A percentile compares a stretch with the other conserved stretches of the same genome.
These are phyloP conservation scores for Thelonectria blattea DNA, from an alignment of 2,329 filamentous ascomycete genomes.

Conservation along the genomic window DNA sequence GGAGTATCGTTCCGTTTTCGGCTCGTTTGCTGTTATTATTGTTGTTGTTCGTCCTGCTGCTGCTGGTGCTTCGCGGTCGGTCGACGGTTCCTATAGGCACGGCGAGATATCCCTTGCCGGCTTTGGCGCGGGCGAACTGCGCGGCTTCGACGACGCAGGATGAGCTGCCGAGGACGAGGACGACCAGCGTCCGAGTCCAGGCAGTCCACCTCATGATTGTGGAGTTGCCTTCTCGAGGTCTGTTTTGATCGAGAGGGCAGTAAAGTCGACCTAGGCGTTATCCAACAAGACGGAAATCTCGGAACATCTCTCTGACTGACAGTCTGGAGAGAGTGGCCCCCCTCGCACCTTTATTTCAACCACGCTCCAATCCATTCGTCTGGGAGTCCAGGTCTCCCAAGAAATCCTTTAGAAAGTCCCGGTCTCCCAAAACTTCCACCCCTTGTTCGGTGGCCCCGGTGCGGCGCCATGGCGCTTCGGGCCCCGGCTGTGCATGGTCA, in stretches of 20 bases:
- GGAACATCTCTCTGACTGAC: neutral
- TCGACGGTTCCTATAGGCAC: conserved; percentile 44
- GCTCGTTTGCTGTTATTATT: conserved; percentile 34
- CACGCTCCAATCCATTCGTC: neutral
- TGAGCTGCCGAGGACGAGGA: conserved; percentile 26
- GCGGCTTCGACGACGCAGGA: conserved; percentile 20
- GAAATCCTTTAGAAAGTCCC: neutral
- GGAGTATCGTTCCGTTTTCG: conserved; percentile 37
- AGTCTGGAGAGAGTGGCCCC: neutral
- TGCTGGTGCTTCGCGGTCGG: conserved; percentile 31
- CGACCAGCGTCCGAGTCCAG: conserved; percentile 22
- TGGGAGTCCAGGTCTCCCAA: neutral
- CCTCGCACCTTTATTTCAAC: conserved; percentile 10
- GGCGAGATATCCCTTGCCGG: conserved; percentile 46
- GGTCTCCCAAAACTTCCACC: neutral
- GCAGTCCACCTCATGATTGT: conserved; percentile 35
- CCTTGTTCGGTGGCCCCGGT: conserved; percentile 20
- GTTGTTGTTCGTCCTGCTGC: conserved; percentile 32
- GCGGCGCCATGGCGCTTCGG: conserved; percentile 16
- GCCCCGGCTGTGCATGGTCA: conserved; percentile 15
- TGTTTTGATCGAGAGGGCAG: neutral
- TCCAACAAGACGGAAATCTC: neutral
- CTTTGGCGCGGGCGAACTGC: conserved; percentile 38
- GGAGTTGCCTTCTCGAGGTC: neutral
- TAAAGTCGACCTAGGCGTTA: too few species aligned